Base-by-base conservation (phyloP, 331 rosid species). In the Malus hybrid region DNA sequence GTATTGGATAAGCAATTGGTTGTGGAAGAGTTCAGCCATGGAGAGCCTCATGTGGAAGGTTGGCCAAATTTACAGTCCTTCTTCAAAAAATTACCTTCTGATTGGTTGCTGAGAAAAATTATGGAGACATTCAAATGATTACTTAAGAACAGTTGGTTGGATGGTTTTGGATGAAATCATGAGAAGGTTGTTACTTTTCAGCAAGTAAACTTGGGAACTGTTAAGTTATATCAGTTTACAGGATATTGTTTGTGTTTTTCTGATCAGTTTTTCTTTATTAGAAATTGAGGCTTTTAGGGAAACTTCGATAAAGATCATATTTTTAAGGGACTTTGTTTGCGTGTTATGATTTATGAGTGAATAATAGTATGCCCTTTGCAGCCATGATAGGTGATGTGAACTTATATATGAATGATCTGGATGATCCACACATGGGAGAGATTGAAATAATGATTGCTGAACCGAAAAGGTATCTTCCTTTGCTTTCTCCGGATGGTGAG, bases 321-420 rank as follows among this genome's bases (percentile, higher is more conserved):
- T n/a, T 10, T 70, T 75, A 20, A 19, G 58, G 1, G 46, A 55
- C 48, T 66, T 28, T 66, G 10, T 66, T 60, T 65, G 29, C 61
- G 26, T 77, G 16, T 22, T 75, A 24, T 55, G 61, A 57, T 7
- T 61, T 63, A 7, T 44, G 18, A 22, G 69, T 66, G 68, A 74
- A 70, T 87, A 66, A 82, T 66, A 12, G 10, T 78, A 7, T 72
- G 57, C 71, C 66, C 42, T 76, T 88, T 82, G 53, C 86, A 93
- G 97, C 96, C 70, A 88, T 91, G 98, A 86, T 87, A 66, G 97
- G 98, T 79, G 98, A 93, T 87, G 98, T 93, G 63, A 93, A 93
- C 79, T 74, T 91, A 22, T 93, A 89, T 82, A 91, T 91, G 93
- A 91, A 93, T 82, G 89, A 91, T 39, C 78, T 73, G 58, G 90